A percentile compares a stretch with the other conserved stretches of the same genome.
Evolutionary conservation across 345 rosid species (phyloP).

Genomic region (Citrus maxima): DNA sequence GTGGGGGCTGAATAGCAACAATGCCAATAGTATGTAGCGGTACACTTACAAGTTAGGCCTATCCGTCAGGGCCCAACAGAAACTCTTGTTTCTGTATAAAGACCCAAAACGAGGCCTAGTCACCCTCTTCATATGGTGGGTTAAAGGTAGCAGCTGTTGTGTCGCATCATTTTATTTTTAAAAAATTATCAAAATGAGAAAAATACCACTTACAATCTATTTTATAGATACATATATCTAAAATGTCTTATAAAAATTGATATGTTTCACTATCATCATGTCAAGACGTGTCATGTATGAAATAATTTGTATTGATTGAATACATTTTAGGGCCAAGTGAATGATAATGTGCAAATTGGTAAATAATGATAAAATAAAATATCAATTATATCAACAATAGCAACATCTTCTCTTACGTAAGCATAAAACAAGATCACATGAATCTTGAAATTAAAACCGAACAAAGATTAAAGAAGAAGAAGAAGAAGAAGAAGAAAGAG

Average conservation of each 20-base stretch:
- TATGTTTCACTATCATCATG: background rate
- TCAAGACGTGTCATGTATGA: background rate
- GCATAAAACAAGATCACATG: background rate
- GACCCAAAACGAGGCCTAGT: background rate
- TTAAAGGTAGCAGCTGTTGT: no score
- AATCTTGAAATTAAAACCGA: background rate
- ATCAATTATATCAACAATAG: background rate
- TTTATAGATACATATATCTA: no score
- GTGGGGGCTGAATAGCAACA: no score
- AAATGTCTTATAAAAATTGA: background rate
- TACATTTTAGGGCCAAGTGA: no score
- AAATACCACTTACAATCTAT: background rate
- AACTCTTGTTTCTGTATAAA: background rate
- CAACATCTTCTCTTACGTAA: background rate
- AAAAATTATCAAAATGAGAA: background rate
- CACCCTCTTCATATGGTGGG: no score
- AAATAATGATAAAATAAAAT: background rate
- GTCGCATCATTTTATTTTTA: no score
- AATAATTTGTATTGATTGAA: no score
- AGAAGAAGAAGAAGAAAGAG: no score
- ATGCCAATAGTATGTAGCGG: rapidly evolving
- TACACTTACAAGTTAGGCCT: background rate
- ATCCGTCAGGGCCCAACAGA: background rate
- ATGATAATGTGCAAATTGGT: background rate
- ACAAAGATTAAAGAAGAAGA: background rate